These are phyloP conservation scores for Xylaria sp. DNA, from an alignment of 2,329 filamentous ascomycete species.

Conservation along the genomic window DNA sequence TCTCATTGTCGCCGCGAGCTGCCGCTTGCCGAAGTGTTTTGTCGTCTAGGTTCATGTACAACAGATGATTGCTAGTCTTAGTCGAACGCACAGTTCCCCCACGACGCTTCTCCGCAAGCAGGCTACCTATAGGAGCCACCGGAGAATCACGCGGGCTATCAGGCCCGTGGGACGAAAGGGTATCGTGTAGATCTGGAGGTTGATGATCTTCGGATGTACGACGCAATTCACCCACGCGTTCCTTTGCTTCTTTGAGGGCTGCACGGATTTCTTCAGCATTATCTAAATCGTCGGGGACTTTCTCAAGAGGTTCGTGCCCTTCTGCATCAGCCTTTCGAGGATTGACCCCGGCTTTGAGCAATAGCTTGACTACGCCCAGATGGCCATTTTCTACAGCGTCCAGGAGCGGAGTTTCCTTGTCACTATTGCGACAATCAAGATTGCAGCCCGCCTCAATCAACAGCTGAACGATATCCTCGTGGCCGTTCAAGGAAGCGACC, in stretches of 20 bases:
- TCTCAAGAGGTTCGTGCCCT: slow-evolving; percentile 89
- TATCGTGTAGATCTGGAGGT: slow-evolving; percentile 59
- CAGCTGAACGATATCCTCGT: slow-evolving; percentile 86
- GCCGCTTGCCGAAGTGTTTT: slow-evolving; percentile 71
- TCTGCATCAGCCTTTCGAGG: slow-evolving; percentile 91
- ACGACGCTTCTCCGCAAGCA: slow-evolving; percentile 58
- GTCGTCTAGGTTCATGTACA: slow-evolving; percentile 72
- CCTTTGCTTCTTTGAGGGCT: slow-evolving; percentile 70
- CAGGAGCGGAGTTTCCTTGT: slow-evolving; percentile 92
- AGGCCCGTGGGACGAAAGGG: slow-evolving; percentile 64
- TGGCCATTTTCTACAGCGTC: slow-evolving; percentile 98
- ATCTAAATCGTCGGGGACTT: slow-evolving; percentile 79
- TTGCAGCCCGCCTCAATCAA: slow-evolving; percentile 87
- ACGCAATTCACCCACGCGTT: slow-evolving; percentile 64
- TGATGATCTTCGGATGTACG: slow-evolving; percentile 69
- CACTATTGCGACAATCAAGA: slow-evolving; percentile 80
- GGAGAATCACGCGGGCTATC: slow-evolving; percentile 70
- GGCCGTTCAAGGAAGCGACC: slow-evolving; percentile 89
- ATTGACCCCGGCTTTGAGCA: slow-evolving; percentile 89
- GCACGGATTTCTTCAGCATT: slow-evolving; percentile 83
- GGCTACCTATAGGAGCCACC: slow-evolving; percentile 52
- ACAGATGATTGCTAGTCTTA: slow-evolving; percentile 71
- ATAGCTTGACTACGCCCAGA: slow-evolving; percentile 83
- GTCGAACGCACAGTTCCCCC: slow-evolving; percentile 67
- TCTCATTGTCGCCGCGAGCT: slow-evolving; percentile 70